These are phyloP conservation scores for Dendrobium chrysotoxum DNA, from an alignment of 106 monocot genomes.

Conservation along the genomic window DNA sequence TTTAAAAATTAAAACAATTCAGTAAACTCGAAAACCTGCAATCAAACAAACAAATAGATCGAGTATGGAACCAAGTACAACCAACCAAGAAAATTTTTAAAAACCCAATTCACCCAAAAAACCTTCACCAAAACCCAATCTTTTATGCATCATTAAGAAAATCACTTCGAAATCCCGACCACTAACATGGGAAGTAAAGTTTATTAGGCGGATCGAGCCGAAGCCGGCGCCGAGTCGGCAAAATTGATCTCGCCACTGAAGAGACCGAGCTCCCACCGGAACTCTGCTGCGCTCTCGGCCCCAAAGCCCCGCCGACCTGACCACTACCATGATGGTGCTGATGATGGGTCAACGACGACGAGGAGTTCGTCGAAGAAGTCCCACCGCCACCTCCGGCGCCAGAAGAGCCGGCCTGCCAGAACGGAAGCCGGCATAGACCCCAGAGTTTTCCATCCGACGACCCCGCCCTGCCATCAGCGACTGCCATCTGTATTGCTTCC, in stretches of 20 bases:
- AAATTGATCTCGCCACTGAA: constrained; percentile 18
- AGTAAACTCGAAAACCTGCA: background rate
- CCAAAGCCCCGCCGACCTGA: background rate
- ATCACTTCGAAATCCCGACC: background rate
- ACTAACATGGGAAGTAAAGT: constrained; percentile 42
- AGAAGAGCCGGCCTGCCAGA: constrained; percentile 5
- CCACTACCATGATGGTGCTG: constrained; percentile 2
- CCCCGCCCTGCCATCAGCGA: background rate
- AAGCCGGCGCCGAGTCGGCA: constrained; percentile 22
- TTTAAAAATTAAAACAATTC: background rate
- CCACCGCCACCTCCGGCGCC: background rate
- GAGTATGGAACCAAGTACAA: background rate
- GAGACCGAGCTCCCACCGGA: constrained; percentile 16
- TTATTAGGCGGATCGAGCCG: constrained; percentile 28
- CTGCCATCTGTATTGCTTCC: background rate
- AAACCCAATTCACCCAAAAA: background rate
- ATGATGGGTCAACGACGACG: constrained; percentile 23
- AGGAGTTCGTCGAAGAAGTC: constrained; percentile 4
- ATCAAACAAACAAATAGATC: background rate
- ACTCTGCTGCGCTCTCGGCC: background rate
- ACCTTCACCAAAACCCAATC: background rate
- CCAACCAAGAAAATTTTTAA: background rate
- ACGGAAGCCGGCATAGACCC: constrained; percentile 34
- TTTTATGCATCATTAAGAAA: background rate
- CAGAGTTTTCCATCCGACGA: constrained; percentile 7